phyloP scores from a whole-genome alignment of 208 protist species.

The Balamuthia mandrillaris region DNA sequence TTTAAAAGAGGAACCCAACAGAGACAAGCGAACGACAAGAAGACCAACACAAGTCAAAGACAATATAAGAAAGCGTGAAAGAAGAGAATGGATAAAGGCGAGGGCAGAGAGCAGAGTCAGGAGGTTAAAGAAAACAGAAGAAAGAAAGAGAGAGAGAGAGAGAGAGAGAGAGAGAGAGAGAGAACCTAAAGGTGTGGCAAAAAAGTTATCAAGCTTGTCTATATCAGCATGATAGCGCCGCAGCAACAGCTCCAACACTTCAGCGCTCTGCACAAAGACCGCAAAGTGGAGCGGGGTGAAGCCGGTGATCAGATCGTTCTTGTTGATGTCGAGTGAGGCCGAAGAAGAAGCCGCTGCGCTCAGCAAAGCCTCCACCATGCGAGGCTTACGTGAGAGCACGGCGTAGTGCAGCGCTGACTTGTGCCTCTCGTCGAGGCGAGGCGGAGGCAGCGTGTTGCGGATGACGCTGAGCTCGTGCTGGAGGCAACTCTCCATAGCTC shows the following conservation, averaged over 20 bases:
- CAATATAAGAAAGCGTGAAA: too few species aligned
- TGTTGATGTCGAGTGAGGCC: slow-evolving; percentile 10
- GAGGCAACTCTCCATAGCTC: not conserved
- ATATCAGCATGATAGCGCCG: slow-evolving; percentile 13
- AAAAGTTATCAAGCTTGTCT: not conserved
- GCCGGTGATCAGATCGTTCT: slow-evolving; percentile 32
- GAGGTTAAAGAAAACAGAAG: too few species aligned
- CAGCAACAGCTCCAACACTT: slow-evolving; percentile 1
- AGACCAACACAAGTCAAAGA: too few species aligned
- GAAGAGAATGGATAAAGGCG: not conserved
- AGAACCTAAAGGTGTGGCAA: slow-evolving; percentile 3
- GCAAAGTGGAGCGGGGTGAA: slow-evolving; percentile 31
- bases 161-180: not conserved
- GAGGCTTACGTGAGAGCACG: not conserved
- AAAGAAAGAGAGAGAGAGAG: not conserved
- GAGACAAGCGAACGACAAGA: too few species aligned
- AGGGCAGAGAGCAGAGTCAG: not conserved
- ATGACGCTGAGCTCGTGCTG: slow-evolving; percentile 16
- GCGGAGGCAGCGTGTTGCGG: not conserved
- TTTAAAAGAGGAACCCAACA: too few species aligned
- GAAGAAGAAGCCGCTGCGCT: not conserved
- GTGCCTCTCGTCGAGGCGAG: slow-evolving; percentile 25
- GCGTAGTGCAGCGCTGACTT: slow-evolving; percentile 38
- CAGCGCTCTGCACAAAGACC: slow-evolving; percentile 1
- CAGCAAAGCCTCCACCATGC: not conserved